These are phyloP conservation scores for Metarhizium robertsii DNA, from an alignment of 2,329 filamentous ascomycete genomes.

Conservation along the genomic window DNA sequence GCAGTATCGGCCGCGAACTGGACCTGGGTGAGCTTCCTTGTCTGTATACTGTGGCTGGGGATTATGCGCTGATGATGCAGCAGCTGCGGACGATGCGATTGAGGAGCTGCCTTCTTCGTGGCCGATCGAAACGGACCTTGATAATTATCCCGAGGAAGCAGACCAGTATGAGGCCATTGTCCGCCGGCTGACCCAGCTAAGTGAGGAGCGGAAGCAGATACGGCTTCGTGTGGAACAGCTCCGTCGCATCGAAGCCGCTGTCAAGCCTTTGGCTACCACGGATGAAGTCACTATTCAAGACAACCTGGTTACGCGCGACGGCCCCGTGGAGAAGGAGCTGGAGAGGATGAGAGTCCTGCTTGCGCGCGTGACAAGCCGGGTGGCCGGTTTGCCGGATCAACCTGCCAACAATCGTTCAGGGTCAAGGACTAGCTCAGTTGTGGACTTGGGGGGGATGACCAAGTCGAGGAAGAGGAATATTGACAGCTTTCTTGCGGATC, in stretches of 20 bases:
- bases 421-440: constrained; percentile 9
- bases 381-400: constrained; percentile 28
- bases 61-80: neutral
- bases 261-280: constrained; percentile 31
- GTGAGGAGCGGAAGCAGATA: constrained; percentile 24
- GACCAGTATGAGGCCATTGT: constrained; percentile 42
- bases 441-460: constrained; percentile 25
- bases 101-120: constrained; percentile 37
- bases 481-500: constrained; percentile 28
- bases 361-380: constrained; percentile 46
- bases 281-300: constrained; percentile 41
- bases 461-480: constrained; percentile 32
- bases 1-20: constrained; percentile 26
- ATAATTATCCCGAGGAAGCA: constrained; percentile 34
- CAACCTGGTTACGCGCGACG: constrained; percentile 57
- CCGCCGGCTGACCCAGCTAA: constrained; percentile 38
- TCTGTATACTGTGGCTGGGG: neutral
- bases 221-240: constrained; percentile 35
- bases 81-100: constrained; percentile 34
- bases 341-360: constrained; percentile 57
- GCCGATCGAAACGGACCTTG: constrained; percentile 29
- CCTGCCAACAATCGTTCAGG: constrained; percentile 1
- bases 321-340: constrained; percentile 56
- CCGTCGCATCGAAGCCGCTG: constrained; percentile 37
- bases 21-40: constrained; percentile 32